phyloP scores from a whole-genome alignment of 192 early-diverging fungal species.

The Coemansia sp. region DNA sequence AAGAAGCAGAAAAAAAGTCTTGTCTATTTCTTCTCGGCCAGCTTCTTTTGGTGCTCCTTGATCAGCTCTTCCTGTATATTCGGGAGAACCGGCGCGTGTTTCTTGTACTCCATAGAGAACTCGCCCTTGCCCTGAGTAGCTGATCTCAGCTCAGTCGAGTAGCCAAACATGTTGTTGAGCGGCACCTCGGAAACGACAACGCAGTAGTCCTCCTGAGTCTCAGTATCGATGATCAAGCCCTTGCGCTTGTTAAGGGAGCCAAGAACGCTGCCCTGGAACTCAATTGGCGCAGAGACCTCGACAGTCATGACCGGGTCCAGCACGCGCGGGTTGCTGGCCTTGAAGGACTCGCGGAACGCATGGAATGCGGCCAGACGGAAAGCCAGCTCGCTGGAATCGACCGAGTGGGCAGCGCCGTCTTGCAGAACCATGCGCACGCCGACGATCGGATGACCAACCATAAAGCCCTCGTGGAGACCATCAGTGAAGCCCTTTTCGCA shows the following conservation, averaged over 20 bases:
- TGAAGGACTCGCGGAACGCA: slow-evolving; percentile 90
- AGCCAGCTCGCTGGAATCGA: slow-evolving; percentile 95
- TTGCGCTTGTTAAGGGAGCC: slow-evolving; percentile 95
- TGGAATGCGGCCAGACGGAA: slow-evolving; percentile 84
- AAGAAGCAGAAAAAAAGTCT: not conserved
- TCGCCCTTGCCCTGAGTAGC: slow-evolving; percentile 96
- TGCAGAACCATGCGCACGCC: slow-evolving; percentile 82
- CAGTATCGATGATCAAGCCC: slow-evolving; percentile 90
- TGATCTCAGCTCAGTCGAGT: slow-evolving; percentile 91
- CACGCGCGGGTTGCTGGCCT: slow-evolving; percentile 75
- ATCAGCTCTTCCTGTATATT: slow-evolving; percentile 84
- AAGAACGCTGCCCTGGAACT: slow-evolving; percentile 91
- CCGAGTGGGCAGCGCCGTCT: slow-evolving; percentile 88
- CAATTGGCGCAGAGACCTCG: slow-evolving; percentile 79
- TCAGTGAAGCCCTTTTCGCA: slow-evolving; percentile 96
- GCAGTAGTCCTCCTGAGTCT: slow-evolving; percentile 90
- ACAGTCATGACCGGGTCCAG: slow-evolving; percentile 98
- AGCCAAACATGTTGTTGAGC: slow-evolving; percentile 98
- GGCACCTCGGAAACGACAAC: slow-evolving; percentile 83
- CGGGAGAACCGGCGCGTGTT: slow-evolving; percentile 72
- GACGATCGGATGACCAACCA: slow-evolving; percentile 89
- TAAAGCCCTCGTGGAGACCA: slow-evolving; percentile 80
- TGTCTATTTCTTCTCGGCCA: slow-evolving; percentile 44
- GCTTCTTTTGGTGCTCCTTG: slow-evolving; percentile 80
- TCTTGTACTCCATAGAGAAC: slow-evolving; percentile 96